phyloP scores from a whole-genome alignment of 129 eudicot genomes.

The Centella asiatica region DNA sequence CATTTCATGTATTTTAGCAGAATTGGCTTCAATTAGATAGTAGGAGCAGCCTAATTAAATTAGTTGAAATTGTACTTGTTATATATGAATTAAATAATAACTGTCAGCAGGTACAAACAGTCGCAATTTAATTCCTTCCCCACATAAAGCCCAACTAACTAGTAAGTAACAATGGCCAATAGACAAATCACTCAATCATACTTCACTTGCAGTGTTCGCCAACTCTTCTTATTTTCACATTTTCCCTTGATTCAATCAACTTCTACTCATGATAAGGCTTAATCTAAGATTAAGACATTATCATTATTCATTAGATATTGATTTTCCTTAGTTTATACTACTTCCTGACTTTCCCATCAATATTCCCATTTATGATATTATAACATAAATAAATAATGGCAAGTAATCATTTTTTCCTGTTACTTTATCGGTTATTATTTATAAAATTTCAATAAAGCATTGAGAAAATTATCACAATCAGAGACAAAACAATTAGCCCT shows the following conservation, averaged over 20 bases:
- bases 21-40: background rate
- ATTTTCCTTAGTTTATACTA: constrained; percentile 1
- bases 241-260: no score
- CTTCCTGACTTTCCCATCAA: background rate
- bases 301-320: constrained; percentile 1
- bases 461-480: no score
- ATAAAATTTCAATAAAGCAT: no score
- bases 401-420: no score
- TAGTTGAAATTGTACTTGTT: background rate
- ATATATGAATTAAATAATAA: background rate
- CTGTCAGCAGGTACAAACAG: background rate
- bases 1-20: background rate
- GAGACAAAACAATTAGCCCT: no score
- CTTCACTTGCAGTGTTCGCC: background rate
- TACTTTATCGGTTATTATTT: no score
- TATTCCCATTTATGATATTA: no score
- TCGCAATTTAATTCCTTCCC: constrained; percentile 4
- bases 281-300: constrained; percentile 3
- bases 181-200: background rate
- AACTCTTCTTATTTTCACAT: background rate
- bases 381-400: no score
- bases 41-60: background rate
- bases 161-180: background rate
- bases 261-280: background rate
- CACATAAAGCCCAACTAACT: constrained; percentile 2